Evolutionary conservation across 306 rosid genomes (phyloP), one percentile per base, ranked within the genome.

Genomic region (Aeschynomene evenia): DNA sequence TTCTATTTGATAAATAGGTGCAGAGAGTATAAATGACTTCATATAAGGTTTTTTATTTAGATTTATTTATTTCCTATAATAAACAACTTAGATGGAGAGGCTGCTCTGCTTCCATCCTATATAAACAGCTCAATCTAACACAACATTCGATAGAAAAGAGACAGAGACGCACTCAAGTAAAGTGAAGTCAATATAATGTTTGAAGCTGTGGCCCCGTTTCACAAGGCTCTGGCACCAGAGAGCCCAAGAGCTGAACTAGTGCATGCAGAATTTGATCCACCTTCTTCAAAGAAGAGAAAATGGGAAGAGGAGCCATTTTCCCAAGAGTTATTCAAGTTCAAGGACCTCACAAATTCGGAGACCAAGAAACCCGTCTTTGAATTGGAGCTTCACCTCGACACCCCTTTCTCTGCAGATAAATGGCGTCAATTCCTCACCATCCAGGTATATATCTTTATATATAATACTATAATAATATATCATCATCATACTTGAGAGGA

Each of bases 381-480:
- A 36, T 72, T 81, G 3, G 91, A 81, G 63, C 89, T 85, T 46
- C 85, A 79, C 16, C 86, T 83, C 0, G 85, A 92, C 28, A 84
- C 85, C 59, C 85, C 90, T 4, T 74, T 90, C 29, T 82, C 96
- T 75, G 76, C 82, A 16, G 86, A 91, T 58, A 70, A 82, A 68
- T 87, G 95, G 97, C 90, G 85, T 76, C 81, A 85, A 72, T 85
- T 90, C 76, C 87, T 91, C 37, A 85, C 79, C 70, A 77, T 94
- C 83, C 87, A 89, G 95, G 99, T 94, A 57, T n/a, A 43, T n/a
- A 43, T n/a, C 13, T 8, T 5, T 34, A 4, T 5, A 34, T 34
- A 34, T n/a, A n/a, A n/a, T n/a, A n/a, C n/a, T n/a, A n/a, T n/a
- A n/a, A n/a, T n/a, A n/a, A n/a, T n/a, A n/a, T n/a, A n/a, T n/a